Evolutionary conservation across 208 protist genomes (phyloP).

Genomic region (Naegleria lovaniensis): DNA sequence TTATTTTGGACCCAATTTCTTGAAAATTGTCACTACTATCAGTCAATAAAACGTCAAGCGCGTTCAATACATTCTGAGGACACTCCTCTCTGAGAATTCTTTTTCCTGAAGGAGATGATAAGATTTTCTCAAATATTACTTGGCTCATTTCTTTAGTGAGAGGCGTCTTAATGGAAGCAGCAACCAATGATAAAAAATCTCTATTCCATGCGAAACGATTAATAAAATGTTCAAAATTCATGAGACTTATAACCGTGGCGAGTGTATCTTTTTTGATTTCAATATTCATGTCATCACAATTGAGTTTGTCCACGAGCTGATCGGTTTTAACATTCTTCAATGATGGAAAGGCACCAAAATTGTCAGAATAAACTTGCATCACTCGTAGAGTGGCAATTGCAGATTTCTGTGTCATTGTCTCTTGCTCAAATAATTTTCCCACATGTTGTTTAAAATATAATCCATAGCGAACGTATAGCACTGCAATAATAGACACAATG

Average conservation of each 20-base stretch:
- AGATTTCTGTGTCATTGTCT: background rate
- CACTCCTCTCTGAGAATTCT: background rate
- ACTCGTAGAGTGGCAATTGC: background rate
- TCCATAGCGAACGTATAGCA: background rate
- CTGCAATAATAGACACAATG: background rate
- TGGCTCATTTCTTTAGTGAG: background rate
- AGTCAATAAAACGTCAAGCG: background rate
- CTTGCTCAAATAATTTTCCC: background rate
- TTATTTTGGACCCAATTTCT: background rate
- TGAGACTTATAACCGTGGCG: background rate
- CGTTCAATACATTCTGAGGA: background rate
- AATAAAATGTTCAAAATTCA: background rate
- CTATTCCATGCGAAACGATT: background rate
- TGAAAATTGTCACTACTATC: background rate
- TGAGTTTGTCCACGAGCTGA: background rate
- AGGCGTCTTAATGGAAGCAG: background rate
- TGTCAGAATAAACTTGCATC: background rate
- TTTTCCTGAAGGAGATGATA: background rate
- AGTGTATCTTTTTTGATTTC: background rate
- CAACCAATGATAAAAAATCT: background rate
- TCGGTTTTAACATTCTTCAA: background rate
- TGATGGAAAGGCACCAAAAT: background rate
- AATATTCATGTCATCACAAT: background rate
- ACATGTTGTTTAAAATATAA: background rate
- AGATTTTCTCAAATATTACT: background rate